Percentiles rank a stretch among this genome's conserved stretches.
Conservation (phyloP, 306 rosid species). For the Malus fusca region DNA sequence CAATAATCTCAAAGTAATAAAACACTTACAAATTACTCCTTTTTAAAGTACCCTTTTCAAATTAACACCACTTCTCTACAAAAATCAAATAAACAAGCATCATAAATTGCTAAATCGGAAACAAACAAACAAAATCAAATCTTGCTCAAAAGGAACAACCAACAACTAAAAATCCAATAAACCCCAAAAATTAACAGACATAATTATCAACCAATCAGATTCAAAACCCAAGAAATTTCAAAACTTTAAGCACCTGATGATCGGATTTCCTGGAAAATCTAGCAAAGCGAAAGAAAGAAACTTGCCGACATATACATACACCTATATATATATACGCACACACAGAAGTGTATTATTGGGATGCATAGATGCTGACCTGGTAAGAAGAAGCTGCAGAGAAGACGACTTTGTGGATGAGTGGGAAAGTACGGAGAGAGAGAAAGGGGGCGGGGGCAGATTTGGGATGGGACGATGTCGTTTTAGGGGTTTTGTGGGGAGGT, state of each 20-base stretch:
- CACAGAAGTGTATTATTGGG: background rate
- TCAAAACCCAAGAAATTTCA: background rate
- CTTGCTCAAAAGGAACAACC: background rate
- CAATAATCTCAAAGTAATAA: background rate
- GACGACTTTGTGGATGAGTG: background rate
- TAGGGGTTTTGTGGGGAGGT: background rate
- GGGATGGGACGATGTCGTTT: constrained; percentile 5
- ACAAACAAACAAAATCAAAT: background rate
- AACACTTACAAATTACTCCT: background rate
- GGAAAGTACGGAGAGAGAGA: background rate
- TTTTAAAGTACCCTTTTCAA: background rate
- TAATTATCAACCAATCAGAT: background rate
- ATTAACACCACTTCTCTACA: background rate
- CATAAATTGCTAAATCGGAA: background rate
- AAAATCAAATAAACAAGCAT: background rate
- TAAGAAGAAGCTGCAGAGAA: background rate
- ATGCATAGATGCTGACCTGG: background rate
- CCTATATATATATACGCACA: background rate
- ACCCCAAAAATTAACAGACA: background rate
- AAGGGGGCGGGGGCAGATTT: constrained; percentile 1
- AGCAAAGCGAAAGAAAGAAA: background rate
- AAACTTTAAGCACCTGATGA: background rate
- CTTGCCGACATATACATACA: background rate
- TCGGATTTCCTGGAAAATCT: background rate
- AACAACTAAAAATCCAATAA: background rate